Evolutionary conservation across 352 stramenopile species (phyloP), one percentile per base, ranked within the genome.

Genomic region (Pythium oligandrum): DNA sequence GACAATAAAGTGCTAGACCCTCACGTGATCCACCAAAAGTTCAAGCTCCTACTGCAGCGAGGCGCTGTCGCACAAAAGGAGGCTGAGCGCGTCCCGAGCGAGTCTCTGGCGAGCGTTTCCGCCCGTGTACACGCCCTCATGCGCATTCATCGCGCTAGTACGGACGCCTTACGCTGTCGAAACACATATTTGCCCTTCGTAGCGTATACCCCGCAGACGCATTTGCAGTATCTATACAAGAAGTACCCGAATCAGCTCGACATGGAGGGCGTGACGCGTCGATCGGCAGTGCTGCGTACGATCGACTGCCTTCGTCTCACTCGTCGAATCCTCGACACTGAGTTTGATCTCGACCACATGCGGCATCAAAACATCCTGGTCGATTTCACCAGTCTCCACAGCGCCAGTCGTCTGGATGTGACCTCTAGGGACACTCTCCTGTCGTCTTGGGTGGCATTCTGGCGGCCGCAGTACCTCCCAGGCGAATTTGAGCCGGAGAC

Each of bases 141-240:
- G 11, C 68, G 78, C 30, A 64, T 70, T 30, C 59, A 65, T 1
- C 70, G 71, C 3, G 44, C 61, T 17, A 53, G 0, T 57, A 35
- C n/a, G 51, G 72, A 3, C 48, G 55, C 17, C 53, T 71, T 44
- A 40, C 38, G 30, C 1, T 69, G 55, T 11, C 2, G 10, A 1
- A 83, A 79, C 36, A 44, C 9, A 7, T 49, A 75, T 32, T 51
- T 62, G 6, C 53, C 74, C 4, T 82, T 68, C 48, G 74, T 64
- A 2, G 57, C 58, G 42, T 90, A 86, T 46, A 62, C 58, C 1
- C 72, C 72, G 8, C 70, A 62, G 3, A 59, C 68, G 6, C 66
- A 75, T n/a, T 63, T 80, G 11, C 76, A 90, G 57, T 90, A 73
- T 39, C 49, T 90, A 8, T 90, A 79, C 75, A 72, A 83, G 49